Evolutionary conservation across 257 asterid species (phyloP).

Genomic region (Solanum megistacrolobum): DNA sequence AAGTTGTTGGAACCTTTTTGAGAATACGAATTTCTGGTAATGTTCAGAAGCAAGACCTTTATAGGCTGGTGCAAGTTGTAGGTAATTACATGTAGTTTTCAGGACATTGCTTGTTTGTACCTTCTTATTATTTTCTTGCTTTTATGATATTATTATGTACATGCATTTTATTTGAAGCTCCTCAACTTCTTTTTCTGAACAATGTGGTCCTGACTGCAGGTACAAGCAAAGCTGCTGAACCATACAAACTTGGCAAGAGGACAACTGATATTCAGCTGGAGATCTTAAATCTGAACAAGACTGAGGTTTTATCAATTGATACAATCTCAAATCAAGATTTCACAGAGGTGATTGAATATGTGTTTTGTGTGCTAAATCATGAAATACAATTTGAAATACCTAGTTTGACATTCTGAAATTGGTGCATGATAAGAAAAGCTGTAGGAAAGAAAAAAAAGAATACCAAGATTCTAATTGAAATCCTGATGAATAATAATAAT

Average conservation of each 20-base stretch:
- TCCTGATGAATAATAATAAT: neutral
- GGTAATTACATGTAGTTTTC: conserved; percentile 39
- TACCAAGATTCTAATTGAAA: neutral
- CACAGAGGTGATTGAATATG: conserved; percentile 61
- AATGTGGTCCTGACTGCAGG: conserved; percentile 41
- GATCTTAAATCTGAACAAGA: conserved; percentile 86
- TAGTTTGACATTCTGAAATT: neutral
- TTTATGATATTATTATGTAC: neutral
- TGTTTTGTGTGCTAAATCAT: neutral
- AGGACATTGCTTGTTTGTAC: neutral
- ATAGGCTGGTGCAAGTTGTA: conserved; percentile 96
- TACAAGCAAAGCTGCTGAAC: conserved; percentile 68
- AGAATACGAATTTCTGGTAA: conserved; percentile 87
- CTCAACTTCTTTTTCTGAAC: neutral
- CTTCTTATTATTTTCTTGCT: neutral
- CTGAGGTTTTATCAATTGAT: conserved; percentile 77
- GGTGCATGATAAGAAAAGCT: neutral
- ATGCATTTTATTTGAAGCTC: neutral
- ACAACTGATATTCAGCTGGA: conserved; percentile 76
- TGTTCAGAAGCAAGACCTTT: conserved; percentile 85
- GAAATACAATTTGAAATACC: neutral
- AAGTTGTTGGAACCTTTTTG: conserved; percentile 84
- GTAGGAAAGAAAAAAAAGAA: neutral
- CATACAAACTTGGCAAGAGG: conserved; percentile 88
- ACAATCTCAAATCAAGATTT: conserved; percentile 95